A percentile compares a stretch with the other conserved stretches of the same genome.
phyloP scores from a whole-genome alignment of 805 yeast species.

The Candida pini region DNA sequence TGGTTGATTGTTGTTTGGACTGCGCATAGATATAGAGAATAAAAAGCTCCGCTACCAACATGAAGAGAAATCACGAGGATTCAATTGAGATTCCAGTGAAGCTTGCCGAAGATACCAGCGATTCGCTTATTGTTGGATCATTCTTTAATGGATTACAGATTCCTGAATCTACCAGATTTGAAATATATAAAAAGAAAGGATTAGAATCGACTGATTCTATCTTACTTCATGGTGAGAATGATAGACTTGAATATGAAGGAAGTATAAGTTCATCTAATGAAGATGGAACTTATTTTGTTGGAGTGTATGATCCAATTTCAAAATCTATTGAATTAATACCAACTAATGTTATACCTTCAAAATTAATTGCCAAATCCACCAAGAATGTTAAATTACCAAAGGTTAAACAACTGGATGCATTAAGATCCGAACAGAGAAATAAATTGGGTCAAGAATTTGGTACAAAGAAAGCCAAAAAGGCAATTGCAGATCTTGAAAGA shows the following conservation, averaged over 20 bases:
- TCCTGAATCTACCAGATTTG: constrained; percentile 54
- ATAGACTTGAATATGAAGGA: constrained; percentile 70
- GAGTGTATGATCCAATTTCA: constrained; percentile 66
- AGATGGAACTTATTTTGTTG: constrained; percentile 60
- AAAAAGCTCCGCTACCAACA: too few species aligned
- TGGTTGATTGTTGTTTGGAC: too few species aligned
- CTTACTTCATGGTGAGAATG: constrained; percentile 74
- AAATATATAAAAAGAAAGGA: constrained; percentile 49
- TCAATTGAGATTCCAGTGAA: constrained; percentile 14
- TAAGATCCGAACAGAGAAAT: constrained; percentile 59
- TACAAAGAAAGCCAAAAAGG: constrained; percentile 92
- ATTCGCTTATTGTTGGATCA: constrained; percentile 54
- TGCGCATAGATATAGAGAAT: too few species aligned
- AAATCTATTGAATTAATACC: constrained; percentile 59
- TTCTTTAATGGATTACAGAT: constrained; percentile 73
- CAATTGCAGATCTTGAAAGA: constrained; percentile 71
- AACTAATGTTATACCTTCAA: constrained; percentile 55
- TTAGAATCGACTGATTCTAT: constrained; percentile 33
- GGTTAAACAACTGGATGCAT: constrained; percentile 49
- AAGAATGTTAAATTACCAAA: constrained; percentile 54
- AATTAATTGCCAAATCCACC: constrained; percentile 57
- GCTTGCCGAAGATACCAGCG: constrained; percentile 37
- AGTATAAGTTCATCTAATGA: constrained; percentile 31
- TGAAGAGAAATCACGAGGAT: constrained; percentile 32
- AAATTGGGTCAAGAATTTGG: constrained; percentile 95